Percentiles rank a stretch among this genome's conserved stretches.
These are phyloP conservation scores for Parachlorella kessleri DNA, from an alignment of 139 green algal species.

Conservation along the genomic window DNA sequence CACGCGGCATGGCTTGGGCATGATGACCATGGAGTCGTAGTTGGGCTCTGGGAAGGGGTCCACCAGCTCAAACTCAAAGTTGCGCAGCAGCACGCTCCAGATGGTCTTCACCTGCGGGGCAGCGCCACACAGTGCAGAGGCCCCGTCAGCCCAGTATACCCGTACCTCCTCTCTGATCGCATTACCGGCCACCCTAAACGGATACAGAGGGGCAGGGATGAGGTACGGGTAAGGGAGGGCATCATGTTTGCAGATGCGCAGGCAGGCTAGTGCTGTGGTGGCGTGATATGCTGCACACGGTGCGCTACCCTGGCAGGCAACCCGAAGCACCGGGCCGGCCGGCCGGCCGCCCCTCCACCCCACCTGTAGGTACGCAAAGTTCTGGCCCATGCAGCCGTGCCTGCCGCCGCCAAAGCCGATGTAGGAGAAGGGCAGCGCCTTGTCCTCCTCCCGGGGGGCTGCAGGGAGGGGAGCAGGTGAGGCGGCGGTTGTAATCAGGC, in stretches of 20 bases:
- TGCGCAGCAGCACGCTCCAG: constrained; percentile 90
- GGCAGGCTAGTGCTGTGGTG: too few species aligned
- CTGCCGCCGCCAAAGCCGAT: constrained; percentile 96
- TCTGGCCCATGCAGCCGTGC: constrained; percentile 97
- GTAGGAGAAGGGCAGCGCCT: constrained; percentile 80
- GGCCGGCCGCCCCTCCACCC: background rate
- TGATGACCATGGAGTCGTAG: constrained; percentile 95
- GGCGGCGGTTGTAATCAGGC: too few species aligned
- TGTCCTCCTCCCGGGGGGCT: constrained; percentile 83
- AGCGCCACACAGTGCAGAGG: too few species aligned
- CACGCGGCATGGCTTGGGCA: constrained; percentile 87
- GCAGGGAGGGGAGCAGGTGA: background rate
- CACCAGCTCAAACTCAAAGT: constrained; percentile 98
- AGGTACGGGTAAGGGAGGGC: too few species aligned
- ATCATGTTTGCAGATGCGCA: too few species aligned
- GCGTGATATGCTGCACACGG: too few species aligned
- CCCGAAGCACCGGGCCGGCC: too few species aligned
- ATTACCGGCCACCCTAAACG: too few species aligned
- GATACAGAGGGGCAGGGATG: too few species aligned
- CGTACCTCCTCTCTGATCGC: too few species aligned
- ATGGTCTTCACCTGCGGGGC: constrained; percentile 95
- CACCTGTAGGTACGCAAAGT: constrained; percentile 94
- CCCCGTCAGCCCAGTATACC: too few species aligned
- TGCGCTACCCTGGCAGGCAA: too few species aligned
- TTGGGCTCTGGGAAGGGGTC: constrained; percentile 88